Percentiles rank a stretch among this genome's conserved stretches.
These are phyloP conservation scores for Trypanosoma theileri DNA, from an alignment of 208 protist genomes.

Conservation along the genomic window DNA sequence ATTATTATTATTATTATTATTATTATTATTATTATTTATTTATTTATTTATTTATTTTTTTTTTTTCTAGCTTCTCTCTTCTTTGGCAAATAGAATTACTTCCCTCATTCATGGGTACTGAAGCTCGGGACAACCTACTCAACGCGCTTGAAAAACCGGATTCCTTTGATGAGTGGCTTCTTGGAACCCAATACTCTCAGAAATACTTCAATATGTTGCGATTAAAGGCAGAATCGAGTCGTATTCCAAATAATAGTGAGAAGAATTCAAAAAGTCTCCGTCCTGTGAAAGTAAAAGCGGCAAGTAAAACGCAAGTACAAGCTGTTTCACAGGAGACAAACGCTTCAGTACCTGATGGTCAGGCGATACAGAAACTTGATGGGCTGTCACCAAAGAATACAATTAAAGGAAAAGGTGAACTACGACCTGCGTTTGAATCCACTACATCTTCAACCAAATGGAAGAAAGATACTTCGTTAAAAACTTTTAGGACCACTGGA, in stretches of 20 bases:
- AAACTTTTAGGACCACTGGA: neutral
- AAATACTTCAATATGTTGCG: conserved; percentile 17
- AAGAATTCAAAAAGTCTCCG: neutral
- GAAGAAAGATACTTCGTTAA: neutral
- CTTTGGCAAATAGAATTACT: neutral
- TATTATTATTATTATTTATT: neutral
- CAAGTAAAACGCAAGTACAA: neutral
- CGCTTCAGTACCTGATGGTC: neutral
- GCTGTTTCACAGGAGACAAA: neutral
- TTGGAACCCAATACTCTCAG: conserved; percentile 29
- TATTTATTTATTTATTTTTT: too few relatives aligned
- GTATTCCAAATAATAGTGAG: neutral
- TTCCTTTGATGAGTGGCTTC: conserved; percentile 28
- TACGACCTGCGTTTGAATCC: too few relatives aligned
- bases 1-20: too few relatives aligned
- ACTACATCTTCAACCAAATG: too few relatives aligned
- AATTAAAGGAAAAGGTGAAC: too few relatives aligned
- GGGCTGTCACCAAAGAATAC: neutral
- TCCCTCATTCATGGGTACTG: conserved; percentile 14
- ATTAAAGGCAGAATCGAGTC: conserved; percentile 7
- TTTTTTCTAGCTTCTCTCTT: conserved; percentile 7
- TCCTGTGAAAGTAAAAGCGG: neutral
- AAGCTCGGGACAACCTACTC: conserved; percentile 7
- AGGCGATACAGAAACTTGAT: neutral
- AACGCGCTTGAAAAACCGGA: conserved; percentile 18